Evolutionary conservation across 805 yeast species (phyloP), one percentile per base, ranked within the genome.

Genomic region (Starmera amethionina): DNA sequence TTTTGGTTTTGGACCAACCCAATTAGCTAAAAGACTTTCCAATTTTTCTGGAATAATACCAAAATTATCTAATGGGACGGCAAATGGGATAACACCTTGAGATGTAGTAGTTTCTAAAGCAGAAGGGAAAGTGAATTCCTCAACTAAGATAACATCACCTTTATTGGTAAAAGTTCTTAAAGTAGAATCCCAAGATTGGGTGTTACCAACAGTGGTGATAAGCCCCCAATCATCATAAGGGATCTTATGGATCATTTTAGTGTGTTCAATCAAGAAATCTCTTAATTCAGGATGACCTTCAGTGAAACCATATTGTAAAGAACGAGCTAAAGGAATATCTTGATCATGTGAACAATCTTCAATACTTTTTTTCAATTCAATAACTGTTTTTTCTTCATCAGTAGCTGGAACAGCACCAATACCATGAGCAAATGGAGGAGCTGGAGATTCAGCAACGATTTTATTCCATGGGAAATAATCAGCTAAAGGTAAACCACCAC

Each of bases 401-500:
- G 68, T 44, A 37, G 54, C 57, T 39, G 77, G 72, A 34, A 55
- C 62, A n/a, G 82, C 79, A 30, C 80, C 85, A 46, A 86, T 82
- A 41, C 96, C 96, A 27, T 77, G 69, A 12, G 67, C 54, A 59
- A 88, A 90, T 2, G 95, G 94, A 18, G 93, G 82, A 11, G 77
- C 70, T 42, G 96, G 95, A 7, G 87, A 68, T 41, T 75, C 76
- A 12, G 82, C 81, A 18, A 71, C 59, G 42, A 90, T 59, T 48
- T 77, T 75, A 53, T 88, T 86, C 73, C 90, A 86, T 35, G 98
- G 97, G 73, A 90, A 90, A 63, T 85, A 83, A 47, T 83, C 90
- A 22, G 96, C 67, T 59, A 86, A 66, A 12, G 98, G 98, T 51
- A 90, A 73, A 8, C 98, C 98, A 52, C 97, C 98, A 41, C 97